Evolutionary conservation across 1,284 basidiomycete species (phyloP).

Genomic region (Malassezia restricta): DNA sequence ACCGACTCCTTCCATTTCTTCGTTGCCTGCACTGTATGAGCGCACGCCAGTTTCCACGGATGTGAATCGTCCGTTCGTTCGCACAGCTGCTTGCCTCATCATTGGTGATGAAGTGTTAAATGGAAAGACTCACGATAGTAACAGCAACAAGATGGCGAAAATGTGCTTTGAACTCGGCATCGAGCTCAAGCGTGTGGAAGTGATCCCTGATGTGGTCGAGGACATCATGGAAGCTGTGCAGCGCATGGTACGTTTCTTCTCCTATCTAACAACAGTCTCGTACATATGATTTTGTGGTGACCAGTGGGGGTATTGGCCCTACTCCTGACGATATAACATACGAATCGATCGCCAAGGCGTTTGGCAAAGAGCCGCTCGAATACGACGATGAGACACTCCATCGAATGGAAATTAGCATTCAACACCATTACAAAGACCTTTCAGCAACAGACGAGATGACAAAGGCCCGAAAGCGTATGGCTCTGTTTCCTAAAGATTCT

Average conservation of each 20-base stretch:
- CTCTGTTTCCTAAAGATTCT: conserved; percentile 28
- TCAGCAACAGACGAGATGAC: conserved; percentile 47
- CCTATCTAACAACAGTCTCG: not conserved
- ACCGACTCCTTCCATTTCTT: not conserved
- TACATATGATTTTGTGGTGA: conserved; percentile 10
- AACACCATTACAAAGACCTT: conserved; percentile 55
- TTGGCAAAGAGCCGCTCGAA: conserved; percentile 53
- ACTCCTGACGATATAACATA: conserved; percentile 60
- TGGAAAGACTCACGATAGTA: conserved; percentile 47
- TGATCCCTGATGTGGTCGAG: conserved; percentile 79
- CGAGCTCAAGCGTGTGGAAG: conserved; percentile 57
- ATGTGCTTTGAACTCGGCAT: conserved; percentile 42
- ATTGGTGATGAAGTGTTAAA: conserved; percentile 57
- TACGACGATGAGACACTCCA: conserved; percentile 69
- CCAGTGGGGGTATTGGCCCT: conserved; percentile 25
- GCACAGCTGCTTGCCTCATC: conserved; percentile 34
- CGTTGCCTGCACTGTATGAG: conserved; percentile 2
- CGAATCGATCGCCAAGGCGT: conserved; percentile 70
- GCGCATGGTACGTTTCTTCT: not conserved
- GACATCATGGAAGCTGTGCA: conserved; percentile 49
- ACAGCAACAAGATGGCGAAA: conserved; percentile 53
- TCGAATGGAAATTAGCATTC: conserved; percentile 55
- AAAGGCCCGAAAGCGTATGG: conserved; percentile 36
- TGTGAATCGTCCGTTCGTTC: not conserved
- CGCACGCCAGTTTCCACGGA: not conserved